Evolutionary conservation across 2,329 filamentous ascomycete genomes (phyloP).

Genomic region (Nectriaceae sp.): DNA sequence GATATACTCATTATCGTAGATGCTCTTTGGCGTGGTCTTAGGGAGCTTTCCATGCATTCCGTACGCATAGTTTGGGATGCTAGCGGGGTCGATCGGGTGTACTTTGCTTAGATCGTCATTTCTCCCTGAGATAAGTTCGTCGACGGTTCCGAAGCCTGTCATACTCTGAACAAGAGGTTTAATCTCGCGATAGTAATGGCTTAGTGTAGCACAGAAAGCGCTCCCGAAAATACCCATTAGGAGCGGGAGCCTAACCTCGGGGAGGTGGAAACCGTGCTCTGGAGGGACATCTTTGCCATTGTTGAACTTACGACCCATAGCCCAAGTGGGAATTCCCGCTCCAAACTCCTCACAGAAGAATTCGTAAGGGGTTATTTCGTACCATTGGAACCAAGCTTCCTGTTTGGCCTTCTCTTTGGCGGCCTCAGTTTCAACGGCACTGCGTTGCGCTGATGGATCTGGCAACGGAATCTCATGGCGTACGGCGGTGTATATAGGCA

Average conservation of each 20-base stretch:
- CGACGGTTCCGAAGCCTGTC: constrained; percentile 73
- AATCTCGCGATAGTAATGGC: constrained; percentile 94
- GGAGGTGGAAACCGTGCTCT: constrained; percentile 69
- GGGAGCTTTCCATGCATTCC: constrained; percentile 78
- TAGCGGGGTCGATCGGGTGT: constrained; percentile 90
- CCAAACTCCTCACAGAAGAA: constrained; percentile 92
- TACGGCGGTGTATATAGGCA: constrained; percentile 95
- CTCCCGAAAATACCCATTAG: constrained; percentile 95
- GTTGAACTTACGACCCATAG: constrained; percentile 80
- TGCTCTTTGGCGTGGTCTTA: constrained; percentile 73
- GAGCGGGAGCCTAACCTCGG: constrained; percentile 80
- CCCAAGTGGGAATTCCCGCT: constrained; percentile 94
- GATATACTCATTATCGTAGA: constrained; percentile 71
- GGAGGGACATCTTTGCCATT: constrained; percentile 57
- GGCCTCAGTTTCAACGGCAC: constrained; percentile 41
- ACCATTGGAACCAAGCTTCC: constrained; percentile 97
- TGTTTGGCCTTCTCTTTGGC: constrained; percentile 56
- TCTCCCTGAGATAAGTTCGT: constrained; percentile 79
- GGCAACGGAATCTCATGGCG: constrained; percentile 87
- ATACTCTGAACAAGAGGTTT: constrained; percentile 77
- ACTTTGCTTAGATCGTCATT: constrained; percentile 87
- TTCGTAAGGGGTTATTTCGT: constrained; percentile 92
- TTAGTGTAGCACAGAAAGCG: constrained; percentile 92
- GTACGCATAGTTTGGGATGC: constrained; percentile 85
- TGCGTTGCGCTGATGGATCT: constrained; percentile 33